A percentile compares a stretch with the other conserved stretches of the same genome.
phyloP scores from a whole-genome alignment of 2,329 filamentous ascomycete genomes.

The Colletotrichum euphorbiae region DNA sequence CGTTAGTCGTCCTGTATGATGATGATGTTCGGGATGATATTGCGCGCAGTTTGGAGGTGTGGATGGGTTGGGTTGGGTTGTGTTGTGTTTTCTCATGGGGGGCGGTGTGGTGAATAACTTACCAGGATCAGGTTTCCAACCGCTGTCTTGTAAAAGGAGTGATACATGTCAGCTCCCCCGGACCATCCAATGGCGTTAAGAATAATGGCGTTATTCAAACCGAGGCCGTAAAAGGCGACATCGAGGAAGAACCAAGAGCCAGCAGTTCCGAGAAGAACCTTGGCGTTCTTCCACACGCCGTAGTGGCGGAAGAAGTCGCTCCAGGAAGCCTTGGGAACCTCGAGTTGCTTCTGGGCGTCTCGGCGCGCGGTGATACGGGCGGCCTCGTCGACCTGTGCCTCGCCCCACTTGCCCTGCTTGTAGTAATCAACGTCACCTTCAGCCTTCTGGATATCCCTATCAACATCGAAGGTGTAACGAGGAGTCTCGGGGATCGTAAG shows the following conservation, averaged over 20 bases:
- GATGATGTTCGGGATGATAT: too few relatives aligned
- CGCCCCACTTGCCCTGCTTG: conserved; percentile 67
- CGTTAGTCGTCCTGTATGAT: too few relatives aligned
- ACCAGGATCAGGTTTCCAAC: conserved; percentile 82
- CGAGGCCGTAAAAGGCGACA: conserved; percentile 74
- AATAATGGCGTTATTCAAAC: conserved; percentile 81
- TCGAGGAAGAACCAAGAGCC: conserved; percentile 85
- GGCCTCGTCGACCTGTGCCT: conserved; percentile 75
- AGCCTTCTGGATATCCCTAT: conserved; percentile 79
- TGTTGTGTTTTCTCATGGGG: too few relatives aligned
- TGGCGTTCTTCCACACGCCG: conserved; percentile 75
- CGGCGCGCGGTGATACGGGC: conserved; percentile 69
- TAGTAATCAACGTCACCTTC: conserved; percentile 81
- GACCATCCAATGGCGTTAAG: conserved; percentile 79
- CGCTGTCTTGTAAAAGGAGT: conserved; percentile 78
- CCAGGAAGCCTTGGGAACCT: conserved; percentile 77
- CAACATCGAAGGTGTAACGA: conserved; percentile 87
- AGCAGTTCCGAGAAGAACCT: conserved; percentile 81
- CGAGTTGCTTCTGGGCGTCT: conserved; percentile 65
- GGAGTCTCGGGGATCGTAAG: conserved; percentile 90
- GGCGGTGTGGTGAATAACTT: too few relatives aligned
- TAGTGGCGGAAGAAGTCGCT: conserved; percentile 79
- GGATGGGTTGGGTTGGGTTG: too few relatives aligned
- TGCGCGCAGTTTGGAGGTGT: too few relatives aligned
- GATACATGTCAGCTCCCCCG: conserved; percentile 67